These are phyloP conservation scores for Colletotrichum chrysophilum DNA, from an alignment of 2,329 filamentous ascomycete genomes.

Conservation along the genomic window DNA sequence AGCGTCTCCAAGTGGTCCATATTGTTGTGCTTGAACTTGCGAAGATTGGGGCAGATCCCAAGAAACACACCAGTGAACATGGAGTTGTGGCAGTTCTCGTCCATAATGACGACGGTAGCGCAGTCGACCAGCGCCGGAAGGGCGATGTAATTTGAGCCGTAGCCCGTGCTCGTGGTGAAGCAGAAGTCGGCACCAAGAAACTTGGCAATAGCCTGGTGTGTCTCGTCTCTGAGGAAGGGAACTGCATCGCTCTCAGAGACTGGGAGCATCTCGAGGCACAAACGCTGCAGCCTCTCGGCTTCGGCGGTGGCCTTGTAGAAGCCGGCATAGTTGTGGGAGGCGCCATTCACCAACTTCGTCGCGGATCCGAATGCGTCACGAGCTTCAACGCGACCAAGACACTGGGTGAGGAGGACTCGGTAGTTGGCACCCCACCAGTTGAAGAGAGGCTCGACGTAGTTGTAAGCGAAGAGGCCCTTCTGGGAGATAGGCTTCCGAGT, in stretches of 20 bases:
- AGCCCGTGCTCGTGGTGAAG: constrained; percentile 19
- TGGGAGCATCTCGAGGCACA: constrained; percentile 18
- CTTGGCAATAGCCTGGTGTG: neutral
- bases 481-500: neutral
- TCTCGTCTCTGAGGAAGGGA: constrained; percentile 5
- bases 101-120: constrained; percentile 5
- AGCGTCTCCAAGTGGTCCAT: constrained; percentile 3
- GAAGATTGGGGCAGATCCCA: neutral
- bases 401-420: constrained; percentile 11
- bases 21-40: constrained; percentile 14
- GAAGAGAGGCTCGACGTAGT: constrained; percentile 21
- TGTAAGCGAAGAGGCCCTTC: neutral
- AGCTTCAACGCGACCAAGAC: neutral
- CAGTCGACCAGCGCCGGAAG: constrained; percentile 13
- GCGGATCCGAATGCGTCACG: neutral
- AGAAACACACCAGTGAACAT: constrained; percentile 20
- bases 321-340: constrained; percentile 23
- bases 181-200: constrained; percentile 19
- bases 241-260: constrained; percentile 11
- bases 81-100: constrained; percentile 20
- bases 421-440: constrained; percentile 22
- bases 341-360: neutral
- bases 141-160: constrained; percentile 21
- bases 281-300: constrained; percentile 11
- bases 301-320: neutral